Conservation (phyloP, 345 rosid species). For the Acer negundo region DNA sequence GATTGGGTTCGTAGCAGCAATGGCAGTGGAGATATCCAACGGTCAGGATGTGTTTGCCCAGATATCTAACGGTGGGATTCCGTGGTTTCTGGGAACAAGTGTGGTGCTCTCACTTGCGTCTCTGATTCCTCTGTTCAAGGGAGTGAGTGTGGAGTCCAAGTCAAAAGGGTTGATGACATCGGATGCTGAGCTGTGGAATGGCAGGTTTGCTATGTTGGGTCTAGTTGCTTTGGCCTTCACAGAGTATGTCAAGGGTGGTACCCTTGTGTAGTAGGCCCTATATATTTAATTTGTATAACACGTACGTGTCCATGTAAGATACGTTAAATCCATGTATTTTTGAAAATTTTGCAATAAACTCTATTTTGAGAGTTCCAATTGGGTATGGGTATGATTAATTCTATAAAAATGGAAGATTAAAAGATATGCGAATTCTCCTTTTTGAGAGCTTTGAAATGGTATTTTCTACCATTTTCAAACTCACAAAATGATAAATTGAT, state of each 20-base stretch:
- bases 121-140: constrained; percentile 56
- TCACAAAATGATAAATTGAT: no score
- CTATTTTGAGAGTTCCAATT: no score
- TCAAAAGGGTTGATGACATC: constrained; percentile 71
- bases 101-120: constrained; percentile 65
- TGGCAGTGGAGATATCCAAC: constrained; percentile 61
- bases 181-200: constrained; percentile 84
- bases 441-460: no score
- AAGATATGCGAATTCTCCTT: no score
- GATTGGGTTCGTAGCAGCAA: constrained; percentile 77
- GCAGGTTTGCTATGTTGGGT: constrained; percentile 83
- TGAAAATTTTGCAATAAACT: no score
- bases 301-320: no score
- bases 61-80: constrained; percentile 56
- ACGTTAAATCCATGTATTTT: not conserved
- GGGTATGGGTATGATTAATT: no score
- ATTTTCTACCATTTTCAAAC: no score
- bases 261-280: constrained; percentile 41
- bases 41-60: constrained; percentile 71
- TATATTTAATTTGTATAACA: not conserved
- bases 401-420: no score
- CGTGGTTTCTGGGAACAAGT: constrained; percentile 62
- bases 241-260: constrained; percentile 67
- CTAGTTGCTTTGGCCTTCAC: constrained; percentile 75
- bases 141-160: constrained; percentile 56